These are phyloP conservation scores for Penicillium hesseltinei DNA, from an alignment of 2,329 filamentous ascomycete genomes.

Conservation along the genomic window DNA sequence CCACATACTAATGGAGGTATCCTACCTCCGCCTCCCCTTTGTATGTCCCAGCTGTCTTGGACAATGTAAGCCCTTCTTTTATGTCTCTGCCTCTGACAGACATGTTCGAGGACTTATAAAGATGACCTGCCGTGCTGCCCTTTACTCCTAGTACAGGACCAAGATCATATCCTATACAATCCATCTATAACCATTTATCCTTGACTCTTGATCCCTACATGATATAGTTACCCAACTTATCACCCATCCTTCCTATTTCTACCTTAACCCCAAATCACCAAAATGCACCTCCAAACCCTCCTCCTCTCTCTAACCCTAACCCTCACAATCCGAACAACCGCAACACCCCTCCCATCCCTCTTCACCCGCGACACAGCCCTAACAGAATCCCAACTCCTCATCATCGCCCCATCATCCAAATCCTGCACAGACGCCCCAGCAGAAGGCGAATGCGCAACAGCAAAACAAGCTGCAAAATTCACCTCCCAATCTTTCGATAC, in stretches of 20 bases:
- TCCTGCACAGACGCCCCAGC: constrained; percentile 51
- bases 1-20: neutral
- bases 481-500: constrained; percentile 57
- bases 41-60: constrained; percentile 1
- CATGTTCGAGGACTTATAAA: constrained; percentile 7
- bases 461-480: constrained; percentile 58
- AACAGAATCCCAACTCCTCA: constrained; percentile 30
- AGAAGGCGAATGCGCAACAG: constrained; percentile 63
- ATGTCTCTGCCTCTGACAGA: neutral
- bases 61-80: constrained; percentile 4
- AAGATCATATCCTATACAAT: neutral
- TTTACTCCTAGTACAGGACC: neutral
- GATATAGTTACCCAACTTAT: neutral
- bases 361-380: constrained; percentile 13
- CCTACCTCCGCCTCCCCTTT: neutral
- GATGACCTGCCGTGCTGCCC: neutral
- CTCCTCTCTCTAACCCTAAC: constrained; percentile 16
- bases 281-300: constrained; percentile 5
- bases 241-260: neutral
- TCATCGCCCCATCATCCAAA: constrained; percentile 58
- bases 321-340: constrained; percentile 11
- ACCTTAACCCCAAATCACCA: neutral
- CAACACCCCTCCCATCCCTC: constrained; percentile 9
- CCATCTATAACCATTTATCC: neutral
- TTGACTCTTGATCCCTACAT: neutral